Evolutionary conservation across 805 yeast genomes (phyloP).

Genomic region (Saturnispora saitoi): DNA sequence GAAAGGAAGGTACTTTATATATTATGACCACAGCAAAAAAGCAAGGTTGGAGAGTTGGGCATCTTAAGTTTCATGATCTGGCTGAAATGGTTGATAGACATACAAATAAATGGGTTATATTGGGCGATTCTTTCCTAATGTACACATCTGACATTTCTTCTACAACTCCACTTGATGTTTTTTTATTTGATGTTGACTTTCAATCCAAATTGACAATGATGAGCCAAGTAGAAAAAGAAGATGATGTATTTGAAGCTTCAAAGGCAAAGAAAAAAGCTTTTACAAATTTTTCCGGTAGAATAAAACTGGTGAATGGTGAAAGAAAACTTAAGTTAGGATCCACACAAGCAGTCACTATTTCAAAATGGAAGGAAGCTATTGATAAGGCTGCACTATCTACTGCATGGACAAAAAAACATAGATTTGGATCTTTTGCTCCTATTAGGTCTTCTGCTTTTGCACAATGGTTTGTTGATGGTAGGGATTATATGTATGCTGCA

Average conservation of each 20-base stretch:
- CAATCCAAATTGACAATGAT: constrained; percentile 34
- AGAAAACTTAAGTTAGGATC: constrained; percentile 69
- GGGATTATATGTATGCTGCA: constrained; percentile 96
- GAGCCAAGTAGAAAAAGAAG: constrained; percentile 10
- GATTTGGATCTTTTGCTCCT: constrained; percentile 92
- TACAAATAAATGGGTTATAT: constrained; percentile 84
- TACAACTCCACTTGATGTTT: constrained; percentile 85
- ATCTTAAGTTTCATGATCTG: constrained; percentile 68
- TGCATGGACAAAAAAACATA: constrained; percentile 61
- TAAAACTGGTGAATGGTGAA: constrained; percentile 65
- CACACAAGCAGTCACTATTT: constrained; percentile 53
- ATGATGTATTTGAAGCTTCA: background rate
- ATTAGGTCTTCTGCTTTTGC: constrained; percentile 77
- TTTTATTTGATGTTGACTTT: constrained; percentile 75
- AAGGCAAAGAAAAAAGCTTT: constrained; percentile 6
- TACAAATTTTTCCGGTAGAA: constrained; percentile 42
- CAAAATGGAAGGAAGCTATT: constrained; percentile 70
- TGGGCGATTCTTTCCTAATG: constrained; percentile 76
- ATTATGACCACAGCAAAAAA: constrained; percentile 76
- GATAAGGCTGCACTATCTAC: constrained; percentile 58
- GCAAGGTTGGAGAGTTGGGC: constrained; percentile 96
- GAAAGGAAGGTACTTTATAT: constrained; percentile 82
- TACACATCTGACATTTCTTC: constrained; percentile 81
- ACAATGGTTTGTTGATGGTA: constrained; percentile 88
- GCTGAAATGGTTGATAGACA: constrained; percentile 86